A percentile compares a stretch with the other conserved stretches of the same genome.
Evolutionary conservation across 2,329 filamentous ascomycete genomes (phyloP).

Genomic region (Colletotrichum sp.): DNA sequence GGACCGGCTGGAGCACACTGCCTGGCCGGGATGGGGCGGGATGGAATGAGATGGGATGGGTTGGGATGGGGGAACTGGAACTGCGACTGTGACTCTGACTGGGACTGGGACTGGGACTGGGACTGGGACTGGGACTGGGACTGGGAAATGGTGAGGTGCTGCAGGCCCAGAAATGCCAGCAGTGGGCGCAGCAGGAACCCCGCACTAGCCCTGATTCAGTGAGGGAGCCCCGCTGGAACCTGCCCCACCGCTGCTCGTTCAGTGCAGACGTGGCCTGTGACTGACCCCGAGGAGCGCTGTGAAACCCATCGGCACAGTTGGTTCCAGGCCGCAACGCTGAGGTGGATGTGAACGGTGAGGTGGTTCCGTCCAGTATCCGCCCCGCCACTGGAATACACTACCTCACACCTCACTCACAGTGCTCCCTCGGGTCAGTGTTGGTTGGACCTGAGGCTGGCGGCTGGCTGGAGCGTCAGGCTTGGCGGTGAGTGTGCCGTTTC

Average conservation of each 20-base stretch:
- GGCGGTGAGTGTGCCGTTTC: conserved; percentile 9
- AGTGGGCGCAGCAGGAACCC: conserved; percentile 19
- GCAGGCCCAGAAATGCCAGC: conserved; percentile 11
- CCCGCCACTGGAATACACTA: background rate
- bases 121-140: background rate
- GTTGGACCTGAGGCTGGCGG: background rate
- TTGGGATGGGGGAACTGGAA: background rate
- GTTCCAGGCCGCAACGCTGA: conserved; percentile 11
- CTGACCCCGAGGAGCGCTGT: background rate
- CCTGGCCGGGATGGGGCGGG: background rate
- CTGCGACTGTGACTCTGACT: background rate
- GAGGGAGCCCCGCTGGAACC: background rate
- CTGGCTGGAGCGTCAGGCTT: background rate
- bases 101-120: background rate
- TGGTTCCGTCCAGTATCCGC: background rate
- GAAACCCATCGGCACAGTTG: conserved; percentile 11
- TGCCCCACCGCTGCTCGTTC: background rate
- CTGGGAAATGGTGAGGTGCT: background rate
- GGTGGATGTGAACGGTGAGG: background rate
- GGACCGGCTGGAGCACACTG: background rate
- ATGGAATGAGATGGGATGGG: background rate
- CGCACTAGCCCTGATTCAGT: conserved; percentile 23
- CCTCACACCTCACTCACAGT: background rate
- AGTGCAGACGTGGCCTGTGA: conserved; percentile 13
- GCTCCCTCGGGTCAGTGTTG: background rate